Percentiles rank a stretch among this genome's conserved stretches.
Conservation (phyloP, 139 green algal genomes). For the Mychonastes homosphaera region DNA sequence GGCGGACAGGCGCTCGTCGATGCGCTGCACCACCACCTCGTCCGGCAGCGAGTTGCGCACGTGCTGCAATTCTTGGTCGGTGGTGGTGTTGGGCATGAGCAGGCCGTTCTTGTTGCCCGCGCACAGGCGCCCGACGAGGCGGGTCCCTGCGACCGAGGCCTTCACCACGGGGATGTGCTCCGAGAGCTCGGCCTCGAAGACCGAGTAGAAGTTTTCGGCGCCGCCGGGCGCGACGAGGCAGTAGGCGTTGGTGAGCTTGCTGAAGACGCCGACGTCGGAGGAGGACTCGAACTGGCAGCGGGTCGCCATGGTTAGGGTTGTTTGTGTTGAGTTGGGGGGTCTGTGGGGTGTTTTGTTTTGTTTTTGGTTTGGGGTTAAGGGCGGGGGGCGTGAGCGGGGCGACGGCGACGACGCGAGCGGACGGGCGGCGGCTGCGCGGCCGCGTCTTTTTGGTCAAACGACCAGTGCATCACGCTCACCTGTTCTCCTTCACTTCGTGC, state of each 20-base stretch:
- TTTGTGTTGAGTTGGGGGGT: too few species aligned
- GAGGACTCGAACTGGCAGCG: constrained; percentile 89
- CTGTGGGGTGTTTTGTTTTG: too few species aligned
- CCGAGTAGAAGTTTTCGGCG: constrained; percentile 97
- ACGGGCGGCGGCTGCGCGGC: too few species aligned
- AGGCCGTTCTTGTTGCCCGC: constrained; percentile 96
- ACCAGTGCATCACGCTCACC: too few species aligned
- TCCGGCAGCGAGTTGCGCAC: constrained; percentile 96
- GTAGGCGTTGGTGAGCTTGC: constrained; percentile 92
- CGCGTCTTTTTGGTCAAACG: too few species aligned
- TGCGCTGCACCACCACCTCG: constrained; percentile 85
- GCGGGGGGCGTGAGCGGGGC: too few species aligned
- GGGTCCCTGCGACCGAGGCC: constrained; percentile 72
- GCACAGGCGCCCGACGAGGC: constrained; percentile 87
- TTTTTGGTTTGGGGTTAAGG: too few species aligned
- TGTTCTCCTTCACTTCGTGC: too few species aligned
- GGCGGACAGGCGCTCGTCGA: constrained; percentile 94
- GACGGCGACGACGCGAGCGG: too few species aligned
- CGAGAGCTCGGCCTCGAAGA: constrained; percentile 92
- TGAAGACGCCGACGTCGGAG: constrained; percentile 95
- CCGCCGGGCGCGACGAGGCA: constrained; percentile 78
- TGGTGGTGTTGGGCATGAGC: constrained; percentile 85
- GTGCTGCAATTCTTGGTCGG: constrained; percentile 77
- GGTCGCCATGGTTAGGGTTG: constrained; percentile 49
- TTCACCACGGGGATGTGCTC: constrained; percentile 98